Percentiles rank a stretch among this genome's conserved stretches.
Conservation (phyloP, 2,329 filamentous ascomycete genomes). For the Aspergillus glaucus region DNA sequence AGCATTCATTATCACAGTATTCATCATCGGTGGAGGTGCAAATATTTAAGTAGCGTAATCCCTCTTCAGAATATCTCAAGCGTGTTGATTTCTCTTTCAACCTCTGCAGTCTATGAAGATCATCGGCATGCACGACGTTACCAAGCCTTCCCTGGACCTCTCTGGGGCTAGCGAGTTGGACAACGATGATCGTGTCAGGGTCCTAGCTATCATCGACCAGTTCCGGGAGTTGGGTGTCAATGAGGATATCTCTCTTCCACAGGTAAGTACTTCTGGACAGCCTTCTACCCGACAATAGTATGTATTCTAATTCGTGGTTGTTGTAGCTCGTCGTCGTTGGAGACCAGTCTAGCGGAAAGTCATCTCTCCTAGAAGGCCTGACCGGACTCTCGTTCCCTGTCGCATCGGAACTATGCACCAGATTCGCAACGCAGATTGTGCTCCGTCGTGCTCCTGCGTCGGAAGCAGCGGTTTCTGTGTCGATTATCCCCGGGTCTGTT, state of each 20-base stretch:
- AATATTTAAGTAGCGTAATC: too few relatives aligned
- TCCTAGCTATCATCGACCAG: constrained; percentile 19
- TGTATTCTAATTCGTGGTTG: background rate
- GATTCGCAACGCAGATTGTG: constrained; percentile 27
- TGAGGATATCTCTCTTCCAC: constrained; percentile 23
- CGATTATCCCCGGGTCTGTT: constrained; percentile 26
- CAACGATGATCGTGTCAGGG: constrained; percentile 7
- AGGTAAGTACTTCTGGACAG: constrained; percentile 16
- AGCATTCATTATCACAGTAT: too few relatives aligned
- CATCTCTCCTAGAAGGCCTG: constrained; percentile 24
- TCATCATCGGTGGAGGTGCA: too few relatives aligned
- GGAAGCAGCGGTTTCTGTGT: constrained; percentile 17
- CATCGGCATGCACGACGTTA: background rate
- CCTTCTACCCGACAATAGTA: background rate
- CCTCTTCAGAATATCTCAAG: too few relatives aligned
- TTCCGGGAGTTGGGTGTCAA: constrained; percentile 22
- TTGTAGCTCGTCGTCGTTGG: constrained; percentile 27
- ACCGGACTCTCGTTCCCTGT: constrained; percentile 25
- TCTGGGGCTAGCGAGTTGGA: constrained; percentile 20
- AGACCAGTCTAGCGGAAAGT: constrained; percentile 30
- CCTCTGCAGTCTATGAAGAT: background rate
- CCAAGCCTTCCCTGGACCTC: background rate
- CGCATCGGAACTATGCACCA: constrained; percentile 23
- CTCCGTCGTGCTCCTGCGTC: constrained; percentile 14
- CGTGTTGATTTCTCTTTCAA: too few relatives aligned